phyloP scores from a whole-genome alignment of 2,329 filamentous ascomycete genomes.

The Chalaropsis ovoidea region DNA sequence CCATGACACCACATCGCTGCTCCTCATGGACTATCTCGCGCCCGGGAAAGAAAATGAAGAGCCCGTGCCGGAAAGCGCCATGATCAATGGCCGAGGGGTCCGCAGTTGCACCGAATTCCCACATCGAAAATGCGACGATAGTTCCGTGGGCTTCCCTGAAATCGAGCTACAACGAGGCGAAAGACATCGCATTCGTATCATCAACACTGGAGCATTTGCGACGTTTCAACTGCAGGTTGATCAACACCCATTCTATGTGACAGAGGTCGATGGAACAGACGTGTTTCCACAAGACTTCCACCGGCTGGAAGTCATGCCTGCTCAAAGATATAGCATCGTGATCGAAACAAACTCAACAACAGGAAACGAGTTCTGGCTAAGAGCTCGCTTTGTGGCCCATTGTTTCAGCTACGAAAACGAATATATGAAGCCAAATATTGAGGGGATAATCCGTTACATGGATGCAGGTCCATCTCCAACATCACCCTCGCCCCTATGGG shows the following conservation, averaged over 20 bases:
- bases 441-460: conserved; percentile 32
- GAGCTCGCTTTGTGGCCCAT: conserved; percentile 41
- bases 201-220: conserved; percentile 62
- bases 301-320: conserved; percentile 56
- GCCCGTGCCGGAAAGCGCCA: conserved; percentile 53
- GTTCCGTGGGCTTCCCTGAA: conserved; percentile 33
- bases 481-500: background rate
- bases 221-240: conserved; percentile 64
- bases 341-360: conserved; percentile 50
- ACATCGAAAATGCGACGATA: conserved; percentile 39
- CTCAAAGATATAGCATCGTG: conserved; percentile 60
- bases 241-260: conserved; percentile 52
- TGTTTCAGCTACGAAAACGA: conserved; percentile 34
- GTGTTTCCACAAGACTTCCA: conserved; percentile 50
- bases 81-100: conserved; percentile 49
- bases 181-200: conserved; percentile 55
- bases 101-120: conserved; percentile 33
- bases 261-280: conserved; percentile 61
- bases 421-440: conserved; percentile 31
- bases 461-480: background rate
- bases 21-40: conserved; percentile 47
- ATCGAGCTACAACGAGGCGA: conserved; percentile 44
- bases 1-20: conserved; percentile 45
- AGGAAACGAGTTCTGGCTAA: conserved; percentile 50
- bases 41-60: conserved; percentile 49